Conservation (phyloP, 768 basidiomycete genomes). For the Lactarius tabidus region DNA sequence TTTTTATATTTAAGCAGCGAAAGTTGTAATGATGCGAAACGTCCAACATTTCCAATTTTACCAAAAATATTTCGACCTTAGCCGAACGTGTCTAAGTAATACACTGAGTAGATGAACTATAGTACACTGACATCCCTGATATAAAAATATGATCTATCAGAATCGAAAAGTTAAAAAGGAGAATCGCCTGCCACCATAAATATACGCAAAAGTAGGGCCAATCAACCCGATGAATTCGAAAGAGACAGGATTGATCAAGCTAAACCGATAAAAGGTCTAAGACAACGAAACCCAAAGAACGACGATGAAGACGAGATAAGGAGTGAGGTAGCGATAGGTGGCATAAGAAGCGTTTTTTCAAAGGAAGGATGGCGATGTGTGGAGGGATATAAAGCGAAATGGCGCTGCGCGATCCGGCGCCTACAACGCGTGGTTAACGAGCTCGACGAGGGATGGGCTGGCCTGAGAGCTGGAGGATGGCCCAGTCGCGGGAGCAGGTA, state of each 20-base stretch:
- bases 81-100: conserved; percentile 1
- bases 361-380: background rate
- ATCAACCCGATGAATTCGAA: background rate
- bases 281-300: background rate
- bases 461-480: too few relatives aligned
- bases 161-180: background rate
- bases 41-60: background rate
- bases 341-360: background rate
- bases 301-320: too few relatives aligned
- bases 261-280: conserved; percentile 6
- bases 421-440: background rate
- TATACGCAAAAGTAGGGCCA: background rate
- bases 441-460: too few relatives aligned
- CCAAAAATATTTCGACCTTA: background rate
- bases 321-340: background rate
- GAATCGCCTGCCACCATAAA: background rate
- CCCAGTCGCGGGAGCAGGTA: too few relatives aligned
- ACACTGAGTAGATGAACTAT: background rate
- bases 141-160: background rate
- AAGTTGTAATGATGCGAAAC: background rate
- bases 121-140: background rate
- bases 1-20: background rate
- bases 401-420: background rate
- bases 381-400: background rate
- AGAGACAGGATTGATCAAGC: background rate